Evolutionary conservation across 345 rosid genomes (phyloP), one percentile per base, ranked within the genome.

Genomic region (Barbarea vulgaris): DNA sequence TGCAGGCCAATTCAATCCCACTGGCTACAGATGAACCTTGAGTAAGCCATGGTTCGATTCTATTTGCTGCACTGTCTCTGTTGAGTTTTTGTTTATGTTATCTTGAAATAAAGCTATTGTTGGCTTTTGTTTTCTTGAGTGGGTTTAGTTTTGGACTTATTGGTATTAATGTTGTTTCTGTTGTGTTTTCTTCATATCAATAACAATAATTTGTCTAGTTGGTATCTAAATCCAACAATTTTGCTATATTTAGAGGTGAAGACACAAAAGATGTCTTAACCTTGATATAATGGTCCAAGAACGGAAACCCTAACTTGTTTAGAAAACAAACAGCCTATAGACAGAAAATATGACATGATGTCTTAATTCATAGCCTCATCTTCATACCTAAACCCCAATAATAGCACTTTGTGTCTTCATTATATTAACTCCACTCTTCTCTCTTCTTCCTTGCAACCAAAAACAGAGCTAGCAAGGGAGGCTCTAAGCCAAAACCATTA

Each of bases 1-100:
- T 76, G 13, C 81, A 82, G 87, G 83, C 67, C 12, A 85, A 81
- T 66, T 73, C 86, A 31, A 79, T 81, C 51, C 84, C 82, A 4
- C 59, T 74, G 18, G 81, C 84, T 15, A 66, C 61, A 36, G 84
- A 76, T 57, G 82, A 80, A 77, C 76, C 63, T 14, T 77, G 34
- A 77, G 44, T 33, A 42, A 10, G 56, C 24, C 55, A 53, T 21
- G 56, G 70, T 62, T 50, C 28, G 58, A 50, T 37, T 71, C 61
- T 30, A 73, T 30, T 21, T 64, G 27, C 44, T 64, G 64, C 64
- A 19, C 3, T n/a, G n/a, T 52, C 31, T 63, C 53, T 52, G 41
- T 31, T 31, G 27, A 9, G 57, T 50, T 55, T 42, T 13, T 41
- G 17, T 64, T 30, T 73, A 27, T 73, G 64, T 54, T 64, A 55